These are phyloP conservation scores for Penicillium psychrofluorescens DNA, from an alignment of 495 filamentous ascomycete species.

Conservation along the genomic window DNA sequence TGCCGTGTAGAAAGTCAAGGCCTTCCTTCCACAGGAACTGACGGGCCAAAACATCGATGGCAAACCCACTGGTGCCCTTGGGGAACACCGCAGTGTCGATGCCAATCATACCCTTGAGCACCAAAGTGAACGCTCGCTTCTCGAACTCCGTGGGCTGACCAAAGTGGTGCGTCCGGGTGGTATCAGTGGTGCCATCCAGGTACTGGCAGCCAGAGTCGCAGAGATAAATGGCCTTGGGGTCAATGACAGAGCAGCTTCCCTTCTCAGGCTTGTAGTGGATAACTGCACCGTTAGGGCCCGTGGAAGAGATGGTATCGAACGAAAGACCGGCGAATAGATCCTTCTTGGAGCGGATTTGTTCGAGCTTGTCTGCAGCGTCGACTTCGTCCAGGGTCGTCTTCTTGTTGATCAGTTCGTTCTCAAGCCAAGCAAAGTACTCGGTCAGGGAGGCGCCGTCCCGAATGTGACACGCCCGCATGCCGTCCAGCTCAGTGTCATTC, in stretches of 20 bases:
- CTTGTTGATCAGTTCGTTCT: slow-evolving; percentile 74
- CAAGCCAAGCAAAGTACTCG: slow-evolving; percentile 95
- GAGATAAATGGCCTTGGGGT: slow-evolving; percentile 83
- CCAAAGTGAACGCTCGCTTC: slow-evolving; percentile 87
- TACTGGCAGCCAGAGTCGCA: slow-evolving; percentile 98
- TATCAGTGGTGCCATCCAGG: slow-evolving; percentile 92
- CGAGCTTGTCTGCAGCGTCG: slow-evolving; percentile 82
- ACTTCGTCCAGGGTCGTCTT: slow-evolving; percentile 78
- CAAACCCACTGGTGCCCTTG: slow-evolving; percentile 90
- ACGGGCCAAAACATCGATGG: slow-evolving; percentile 80
- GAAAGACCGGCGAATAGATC: slow-evolving; percentile 85
- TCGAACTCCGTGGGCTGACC: slow-evolving; percentile 78
- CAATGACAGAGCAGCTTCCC: slow-evolving; percentile 74
- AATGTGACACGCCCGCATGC: slow-evolving; percentile 91
- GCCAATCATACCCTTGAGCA: slow-evolving; percentile 92
- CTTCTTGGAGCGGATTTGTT: slow-evolving; percentile 71
- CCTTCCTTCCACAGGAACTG: slow-evolving; percentile 91
- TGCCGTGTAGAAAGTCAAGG: slow-evolving; percentile 93
- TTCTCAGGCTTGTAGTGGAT: slow-evolving; percentile 95
- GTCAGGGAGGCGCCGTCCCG: slow-evolving; percentile 88
- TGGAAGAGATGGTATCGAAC: slow-evolving; percentile 94
- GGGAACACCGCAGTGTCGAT: slow-evolving; percentile 86
- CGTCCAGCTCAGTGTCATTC: slow-evolving; percentile 83
- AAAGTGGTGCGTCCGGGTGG: slow-evolving; percentile 90
- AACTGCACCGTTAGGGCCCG: slow-evolving; percentile 88